Evolutionary conservation across 192 early-diverging fungal genomes (phyloP).

Genomic region (Rhizophagus clarus): DNA sequence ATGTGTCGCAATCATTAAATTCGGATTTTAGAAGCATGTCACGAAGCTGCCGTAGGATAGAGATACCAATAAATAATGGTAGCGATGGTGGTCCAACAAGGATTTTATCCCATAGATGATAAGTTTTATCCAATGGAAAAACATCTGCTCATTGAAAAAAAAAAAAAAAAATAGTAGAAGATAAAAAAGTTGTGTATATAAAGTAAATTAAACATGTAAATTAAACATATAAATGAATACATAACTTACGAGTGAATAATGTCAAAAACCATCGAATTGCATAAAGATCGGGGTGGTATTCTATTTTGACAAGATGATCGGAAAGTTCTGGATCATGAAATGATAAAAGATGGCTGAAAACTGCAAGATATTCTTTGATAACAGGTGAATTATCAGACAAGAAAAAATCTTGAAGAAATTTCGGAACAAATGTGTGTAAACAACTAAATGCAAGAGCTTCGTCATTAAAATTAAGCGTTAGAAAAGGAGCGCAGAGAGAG

Average conservation of each 20-base stretch:
- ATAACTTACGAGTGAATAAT: conserved; percentile 72
- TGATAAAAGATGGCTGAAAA: conserved; percentile 65
- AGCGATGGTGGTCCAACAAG: conserved; percentile 66
- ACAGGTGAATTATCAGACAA: conserved; percentile 68
- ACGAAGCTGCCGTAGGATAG: conserved; percentile 70
- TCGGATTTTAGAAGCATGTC: conserved; percentile 62
- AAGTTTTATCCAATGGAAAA: conserved; percentile 80
- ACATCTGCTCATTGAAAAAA: conserved; percentile 56
- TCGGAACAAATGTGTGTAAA: conserved; percentile 64
- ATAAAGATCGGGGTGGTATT: conserved; percentile 71
- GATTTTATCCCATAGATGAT: conserved; percentile 79
- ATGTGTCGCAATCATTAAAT: conserved; percentile 66
- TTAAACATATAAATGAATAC: background rate
- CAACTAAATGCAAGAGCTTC: conserved; percentile 73
- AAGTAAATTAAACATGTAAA: background rate
- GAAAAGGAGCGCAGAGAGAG: conserved; percentile 74
- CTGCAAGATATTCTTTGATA: conserved; percentile 69
- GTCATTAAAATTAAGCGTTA: conserved; percentile 75
- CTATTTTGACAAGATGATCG: conserved; percentile 59
- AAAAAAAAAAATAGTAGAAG: too few relatives aligned
- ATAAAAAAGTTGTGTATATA: background rate
- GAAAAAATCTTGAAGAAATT: conserved; percentile 72
- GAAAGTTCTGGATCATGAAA: conserved; percentile 78
- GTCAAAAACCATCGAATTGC: conserved; percentile 87
- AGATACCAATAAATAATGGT: conserved; percentile 67